Evolutionary conservation across 2,329 filamentous ascomycete species (phyloP).

Genomic region (Fusarium tuaranense): DNA sequence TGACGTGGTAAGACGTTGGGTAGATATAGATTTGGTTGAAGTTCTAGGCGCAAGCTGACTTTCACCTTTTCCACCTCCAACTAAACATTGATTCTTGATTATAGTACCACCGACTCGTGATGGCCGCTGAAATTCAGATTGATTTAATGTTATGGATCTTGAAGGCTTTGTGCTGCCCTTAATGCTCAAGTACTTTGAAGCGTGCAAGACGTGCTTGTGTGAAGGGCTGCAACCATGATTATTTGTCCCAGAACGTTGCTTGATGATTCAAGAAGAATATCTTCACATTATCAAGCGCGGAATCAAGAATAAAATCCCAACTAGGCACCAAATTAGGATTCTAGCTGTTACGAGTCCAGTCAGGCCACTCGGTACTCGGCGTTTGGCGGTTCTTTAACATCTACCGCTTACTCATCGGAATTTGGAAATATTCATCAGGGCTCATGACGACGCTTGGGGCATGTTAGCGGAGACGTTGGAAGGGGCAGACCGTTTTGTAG

Average conservation of each 20-base stretch:
- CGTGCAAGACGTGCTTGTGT: background rate
- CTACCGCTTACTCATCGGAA: background rate
- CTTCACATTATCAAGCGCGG: too few species aligned
- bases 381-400: background rate
- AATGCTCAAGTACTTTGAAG: too few species aligned
- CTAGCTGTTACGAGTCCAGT: background rate
- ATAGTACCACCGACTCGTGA: background rate
- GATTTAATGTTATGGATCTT: too few species aligned
- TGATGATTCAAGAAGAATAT: too few species aligned
- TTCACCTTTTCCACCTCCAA: background rate
- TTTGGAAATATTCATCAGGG: background rate
- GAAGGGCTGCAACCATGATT: background rate
- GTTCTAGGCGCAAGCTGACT: background rate
- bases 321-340: too few species aligned
- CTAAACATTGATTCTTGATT: background rate
- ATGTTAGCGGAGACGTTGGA: background rate
- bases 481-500: background rate
- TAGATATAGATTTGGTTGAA: background rate
- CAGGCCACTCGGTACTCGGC: background rate
- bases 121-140: background rate
- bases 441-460: background rate
- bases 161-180: too few species aligned
- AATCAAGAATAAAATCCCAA: too few species aligned
- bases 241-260: too few species aligned
- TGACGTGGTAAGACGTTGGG: conserved; percentile 10